Conservation (phyloP, 164 flowering plant species). For the Stephania japonica region DNA sequence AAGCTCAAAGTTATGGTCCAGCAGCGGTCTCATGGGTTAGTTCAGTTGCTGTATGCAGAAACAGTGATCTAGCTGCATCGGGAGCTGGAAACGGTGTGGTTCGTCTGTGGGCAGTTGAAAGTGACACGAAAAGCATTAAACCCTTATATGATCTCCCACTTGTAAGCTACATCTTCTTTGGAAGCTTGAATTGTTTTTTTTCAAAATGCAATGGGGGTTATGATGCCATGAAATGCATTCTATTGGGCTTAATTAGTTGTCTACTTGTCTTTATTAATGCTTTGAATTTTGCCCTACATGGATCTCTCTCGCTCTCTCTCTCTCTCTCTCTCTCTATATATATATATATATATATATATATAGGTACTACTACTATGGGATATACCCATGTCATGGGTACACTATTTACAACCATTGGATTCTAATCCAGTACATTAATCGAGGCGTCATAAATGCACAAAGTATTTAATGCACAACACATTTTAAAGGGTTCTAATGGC, state of each 20-base stretch:
- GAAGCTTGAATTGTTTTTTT: not conserved
- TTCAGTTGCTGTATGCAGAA: conserved; percentile 66
- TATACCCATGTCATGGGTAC: no score
- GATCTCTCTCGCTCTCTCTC: no score
- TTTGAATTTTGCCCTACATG: no score
- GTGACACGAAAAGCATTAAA: conserved; percentile 49
- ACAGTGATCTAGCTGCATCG: conserved; percentile 94
- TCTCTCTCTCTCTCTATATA: no score
- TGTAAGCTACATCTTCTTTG: conserved; percentile 38
- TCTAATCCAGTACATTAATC: no score
- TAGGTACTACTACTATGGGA: no score
- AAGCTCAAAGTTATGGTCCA: conserved; percentile 18
- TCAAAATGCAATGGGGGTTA: not conserved
- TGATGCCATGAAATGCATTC: not conserved
- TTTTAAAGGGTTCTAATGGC: no score
- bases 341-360: no score
- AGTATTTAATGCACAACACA: no score
- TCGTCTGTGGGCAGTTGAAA: conserved; percentile 73
- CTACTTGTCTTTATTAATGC: not conserved
- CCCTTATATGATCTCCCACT: conserved; percentile 65
- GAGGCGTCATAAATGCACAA: no score
- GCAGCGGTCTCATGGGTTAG: conserved; percentile 80
- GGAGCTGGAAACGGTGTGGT: conserved; percentile 94
- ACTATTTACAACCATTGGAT: no score
- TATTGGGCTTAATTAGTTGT: not conserved